A percentile compares a stretch with the other conserved stretches of the same genome.
Evolutionary conservation across 2,329 filamentous ascomycete genomes (phyloP).

Genomic region (Colletotrichum scovillei): DNA sequence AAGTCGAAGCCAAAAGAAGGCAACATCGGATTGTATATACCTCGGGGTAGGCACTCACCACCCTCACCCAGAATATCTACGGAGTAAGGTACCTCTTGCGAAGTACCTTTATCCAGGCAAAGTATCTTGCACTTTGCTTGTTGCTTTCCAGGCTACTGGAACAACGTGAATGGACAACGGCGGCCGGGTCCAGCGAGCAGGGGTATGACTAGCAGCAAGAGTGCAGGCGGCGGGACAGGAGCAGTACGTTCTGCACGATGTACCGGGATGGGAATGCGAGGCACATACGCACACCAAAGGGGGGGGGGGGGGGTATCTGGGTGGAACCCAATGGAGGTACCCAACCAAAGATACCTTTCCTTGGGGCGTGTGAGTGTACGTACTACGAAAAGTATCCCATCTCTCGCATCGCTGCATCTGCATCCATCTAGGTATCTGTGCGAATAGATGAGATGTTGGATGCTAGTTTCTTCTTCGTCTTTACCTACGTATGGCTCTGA

Average conservation of each 20-base stretch:
- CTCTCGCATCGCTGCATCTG: neutral
- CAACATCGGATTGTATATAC: constrained; percentile 43
- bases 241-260: neutral
- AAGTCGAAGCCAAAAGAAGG: constrained; percentile 38
- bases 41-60: neutral
- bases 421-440: constrained; percentile 2
- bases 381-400: neutral
- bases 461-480: constrained; percentile 36
- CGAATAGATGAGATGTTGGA: constrained; percentile 9
- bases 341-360: neutral
- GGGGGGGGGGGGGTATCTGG: neutral
- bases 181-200: constrained; percentile 42
- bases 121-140: constrained; percentile 21
- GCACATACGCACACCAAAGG: neutral
- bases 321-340: neutral
- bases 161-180: constrained; percentile 43
- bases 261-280: neutral
- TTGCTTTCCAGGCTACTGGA: constrained; percentile 22
- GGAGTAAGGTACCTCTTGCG: neutral
- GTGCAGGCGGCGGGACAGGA: neutral
- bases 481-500: constrained; percentile 33
- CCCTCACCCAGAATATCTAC: too few relatives aligned
- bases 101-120: neutral
- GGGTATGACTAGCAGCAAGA: constrained; percentile 28
- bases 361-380: neutral